Evolutionary conservation across 371 early-diverging fungal genomes (phyloP).

Genomic region (Mortierella sp.): DNA sequence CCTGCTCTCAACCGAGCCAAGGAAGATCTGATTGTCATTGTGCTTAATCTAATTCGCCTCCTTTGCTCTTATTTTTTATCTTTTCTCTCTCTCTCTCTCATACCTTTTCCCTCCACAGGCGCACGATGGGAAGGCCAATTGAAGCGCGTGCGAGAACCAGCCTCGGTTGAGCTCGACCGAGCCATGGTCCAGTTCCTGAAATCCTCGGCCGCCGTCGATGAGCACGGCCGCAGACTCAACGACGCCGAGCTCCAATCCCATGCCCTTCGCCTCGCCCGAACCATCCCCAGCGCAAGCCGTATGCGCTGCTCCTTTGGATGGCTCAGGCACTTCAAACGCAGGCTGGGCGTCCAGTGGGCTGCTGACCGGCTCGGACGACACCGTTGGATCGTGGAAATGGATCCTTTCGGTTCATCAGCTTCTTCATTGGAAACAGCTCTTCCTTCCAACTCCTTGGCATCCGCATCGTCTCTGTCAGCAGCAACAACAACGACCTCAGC

Average conservation of each 20-base stretch:
- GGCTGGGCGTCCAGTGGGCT: slow-evolving; percentile 54
- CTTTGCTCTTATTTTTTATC: neutral
- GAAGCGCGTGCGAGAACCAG: slow-evolving; percentile 57
- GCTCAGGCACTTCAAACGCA: slow-evolving; percentile 54
- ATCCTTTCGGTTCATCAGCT: slow-evolving; percentile 15
- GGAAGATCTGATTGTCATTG: slow-evolving; percentile 1
- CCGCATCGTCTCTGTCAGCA: neutral
- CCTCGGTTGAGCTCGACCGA: slow-evolving; percentile 57
- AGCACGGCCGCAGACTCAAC: slow-evolving; percentile 51
- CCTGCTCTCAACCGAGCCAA: neutral
- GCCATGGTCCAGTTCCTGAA: slow-evolving; percentile 56
- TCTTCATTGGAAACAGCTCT: neutral
- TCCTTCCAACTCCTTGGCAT: slow-evolving; percentile 3
- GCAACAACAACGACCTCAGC: neutral
- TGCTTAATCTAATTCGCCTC: neutral
- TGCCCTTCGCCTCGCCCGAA: slow-evolving; percentile 50
- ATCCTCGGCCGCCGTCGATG: slow-evolving; percentile 41
- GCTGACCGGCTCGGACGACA: slow-evolving; percentile 44
- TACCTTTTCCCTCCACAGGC: neutral
- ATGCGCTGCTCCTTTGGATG: slow-evolving; percentile 59
- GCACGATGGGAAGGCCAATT: slow-evolving; percentile 57
- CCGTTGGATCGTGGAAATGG: slow-evolving; percentile 54
- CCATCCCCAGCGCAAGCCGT: slow-evolving; percentile 48
- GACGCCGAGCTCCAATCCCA: slow-evolving; percentile 56
- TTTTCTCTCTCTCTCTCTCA: neutral